Percentiles rank a stretch among this genome's conserved stretches.
Evolutionary conservation across 495 filamentous ascomycete species (phyloP).

Genomic region (Daldinia concentrica): DNA sequence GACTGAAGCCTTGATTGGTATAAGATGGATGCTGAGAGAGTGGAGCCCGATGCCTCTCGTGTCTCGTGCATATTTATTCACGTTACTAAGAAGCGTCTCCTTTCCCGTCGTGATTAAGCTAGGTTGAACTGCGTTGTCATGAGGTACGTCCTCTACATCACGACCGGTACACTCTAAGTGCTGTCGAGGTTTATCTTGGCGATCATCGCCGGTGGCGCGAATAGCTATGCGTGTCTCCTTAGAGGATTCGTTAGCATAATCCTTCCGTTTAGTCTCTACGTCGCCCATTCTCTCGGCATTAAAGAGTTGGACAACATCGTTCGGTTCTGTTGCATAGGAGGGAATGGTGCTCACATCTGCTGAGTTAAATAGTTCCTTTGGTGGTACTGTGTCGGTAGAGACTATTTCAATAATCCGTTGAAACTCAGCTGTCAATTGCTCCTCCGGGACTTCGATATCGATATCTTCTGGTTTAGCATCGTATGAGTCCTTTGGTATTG

Average conservation of each 20-base stretch:
- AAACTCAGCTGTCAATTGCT: slow-evolving; percentile 45
- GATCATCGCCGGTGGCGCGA: not conserved
- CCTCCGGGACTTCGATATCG: slow-evolving; percentile 56
- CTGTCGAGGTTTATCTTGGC: not conserved
- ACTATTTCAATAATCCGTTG: slow-evolving; percentile 31
- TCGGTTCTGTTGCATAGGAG: not conserved
- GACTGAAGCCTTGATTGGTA: slow-evolving; percentile 65
- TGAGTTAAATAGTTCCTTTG: slow-evolving; percentile 8
- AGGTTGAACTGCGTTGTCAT: slow-evolving; percentile 35
- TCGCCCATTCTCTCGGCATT: not conserved
- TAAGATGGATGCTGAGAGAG: slow-evolving; percentile 62
- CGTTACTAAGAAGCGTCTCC: slow-evolving; percentile 35
- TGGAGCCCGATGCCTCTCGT: slow-evolving; percentile 65
- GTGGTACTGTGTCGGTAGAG: slow-evolving; percentile 1
- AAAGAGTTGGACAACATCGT: not conserved
- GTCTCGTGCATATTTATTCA: slow-evolving; percentile 61
- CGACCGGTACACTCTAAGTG: not conserved
- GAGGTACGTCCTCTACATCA: slow-evolving; percentile 25
- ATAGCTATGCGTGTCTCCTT: slow-evolving; percentile 3
- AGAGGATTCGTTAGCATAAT: slow-evolving; percentile 11
- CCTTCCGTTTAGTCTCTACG: not conserved
- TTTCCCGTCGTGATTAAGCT: not conserved
- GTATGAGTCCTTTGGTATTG: slow-evolving; percentile 42
- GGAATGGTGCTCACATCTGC: slow-evolving; percentile 14
- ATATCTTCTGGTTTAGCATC: slow-evolving; percentile 58